Base-by-base conservation (phyloP, 305 asterid species). In the Solanum aculeatissimum region DNA sequence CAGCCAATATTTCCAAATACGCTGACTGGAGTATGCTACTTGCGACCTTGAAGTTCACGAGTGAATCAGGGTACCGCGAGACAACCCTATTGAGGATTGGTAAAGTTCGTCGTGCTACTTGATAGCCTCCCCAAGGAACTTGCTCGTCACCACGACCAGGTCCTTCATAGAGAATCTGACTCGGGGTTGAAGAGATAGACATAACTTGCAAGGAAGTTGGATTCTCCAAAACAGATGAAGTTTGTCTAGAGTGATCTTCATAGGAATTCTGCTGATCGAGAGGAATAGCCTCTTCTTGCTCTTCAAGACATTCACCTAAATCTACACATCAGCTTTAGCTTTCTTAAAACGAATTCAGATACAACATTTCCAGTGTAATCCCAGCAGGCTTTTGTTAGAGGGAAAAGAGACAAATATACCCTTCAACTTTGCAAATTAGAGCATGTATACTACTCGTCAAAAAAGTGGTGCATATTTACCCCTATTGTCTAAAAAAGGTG, bases 81-180 rank as follows among this genome's bases (percentile, higher is more conserved):
- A 25, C 65, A 54, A 81, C 58, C 77, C 85, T 85, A 11, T 47
- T 45, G 77, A 70, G 85, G 69, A 71, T 58, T 45, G 87, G 82
- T 70, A 85, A 40, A 57, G 78, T 40, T 55, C 85, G 77, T 42
- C 62, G 75, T 45, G 87, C 78, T 81, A 85, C 85, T 54, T 25
- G 47, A 78, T 85, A 81, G 13, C 81, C 58, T 77, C 16, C 69
- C 87, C 87, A 85, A 21, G 80, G 60, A 19, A 85, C 62, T 60
- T 49, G 63, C 72, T 81, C 87, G 1, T 85, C 80, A 25, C 83
- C 83, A 70, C 65, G 80, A 58, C 84, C 78, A 19, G 74, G 85
- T 55, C 85, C 87, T 80, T 45, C 21, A 18, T 32, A 79, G 19
- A 82, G 75, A 42, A 80, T 85, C 25, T 68, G 82, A 45, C 62